These are phyloP conservation scores for Talaromyces wortmannii DNA, from an alignment of 495 filamentous ascomycete species.

Conservation along the genomic window DNA sequence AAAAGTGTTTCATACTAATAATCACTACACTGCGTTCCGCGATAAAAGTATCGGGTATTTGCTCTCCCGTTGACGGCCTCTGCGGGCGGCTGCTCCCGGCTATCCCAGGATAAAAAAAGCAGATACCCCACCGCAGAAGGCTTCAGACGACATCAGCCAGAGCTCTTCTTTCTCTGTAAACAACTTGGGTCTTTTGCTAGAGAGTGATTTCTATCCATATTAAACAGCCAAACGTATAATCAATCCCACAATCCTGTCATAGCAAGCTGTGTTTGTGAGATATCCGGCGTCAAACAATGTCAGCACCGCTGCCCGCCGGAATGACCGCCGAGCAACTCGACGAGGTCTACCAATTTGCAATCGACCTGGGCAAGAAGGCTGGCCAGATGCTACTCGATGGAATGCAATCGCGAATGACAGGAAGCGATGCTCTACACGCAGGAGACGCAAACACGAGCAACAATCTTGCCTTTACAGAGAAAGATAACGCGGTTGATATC, in stretches of 20 bases:
- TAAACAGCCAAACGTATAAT: no score
- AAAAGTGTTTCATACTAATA: no score
- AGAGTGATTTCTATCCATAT: no score
- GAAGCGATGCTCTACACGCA: constrained; percentile 14
- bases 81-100: neutral
- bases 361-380: constrained; percentile 56
- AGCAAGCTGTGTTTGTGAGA: neutral
- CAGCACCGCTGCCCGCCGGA: neutral
- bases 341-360: constrained; percentile 58
- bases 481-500: constrained; percentile 64
- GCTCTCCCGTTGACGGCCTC: no score
- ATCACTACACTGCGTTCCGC: no score
- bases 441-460: neutral
- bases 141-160: no score
- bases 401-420: constrained; percentile 33
- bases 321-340: constrained; percentile 31
- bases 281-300: neutral
- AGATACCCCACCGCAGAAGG: no score
- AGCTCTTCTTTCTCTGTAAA: no score
- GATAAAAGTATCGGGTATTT: no score
- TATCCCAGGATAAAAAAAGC: neutral
- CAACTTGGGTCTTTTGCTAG: no score
- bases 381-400: constrained; percentile 51
- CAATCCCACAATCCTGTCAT: neutral
- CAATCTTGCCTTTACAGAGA: constrained; percentile 33